Evolutionary conservation across 2,329 filamentous ascomycete species (phyloP).

Genomic region (Sphaerulina vaccinii): DNA sequence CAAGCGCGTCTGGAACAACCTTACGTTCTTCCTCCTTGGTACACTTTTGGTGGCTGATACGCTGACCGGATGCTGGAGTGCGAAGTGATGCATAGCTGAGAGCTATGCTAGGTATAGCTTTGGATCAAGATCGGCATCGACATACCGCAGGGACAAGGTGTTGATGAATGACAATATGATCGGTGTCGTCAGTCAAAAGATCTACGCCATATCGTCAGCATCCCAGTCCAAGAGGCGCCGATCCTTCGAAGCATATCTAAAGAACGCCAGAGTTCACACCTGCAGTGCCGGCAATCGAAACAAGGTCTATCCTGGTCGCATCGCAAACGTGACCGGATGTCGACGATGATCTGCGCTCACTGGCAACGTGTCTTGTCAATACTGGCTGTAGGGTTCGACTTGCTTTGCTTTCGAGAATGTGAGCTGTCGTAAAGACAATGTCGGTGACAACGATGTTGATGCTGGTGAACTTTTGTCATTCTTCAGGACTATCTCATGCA

Average conservation of each 20-base stretch:
- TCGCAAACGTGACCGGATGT: not conserved
- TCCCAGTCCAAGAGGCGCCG: not conserved
- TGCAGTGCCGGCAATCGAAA: slow-evolving; percentile 1
- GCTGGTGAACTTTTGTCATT: not conserved
- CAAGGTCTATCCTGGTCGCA: slow-evolving; percentile 2
- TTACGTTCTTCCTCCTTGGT: not conserved
- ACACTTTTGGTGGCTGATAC: not conserved
- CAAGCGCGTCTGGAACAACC: not conserved
- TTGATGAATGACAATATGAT: too few species aligned
- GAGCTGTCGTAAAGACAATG: too few species aligned
- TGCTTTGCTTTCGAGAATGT: not conserved
- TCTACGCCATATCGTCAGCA: not conserved
- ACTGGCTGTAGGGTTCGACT: not conserved
- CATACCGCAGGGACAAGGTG: too few species aligned
- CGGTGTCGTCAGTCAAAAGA: too few species aligned
- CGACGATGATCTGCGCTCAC: not conserved
- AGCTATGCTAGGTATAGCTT: too few species aligned
- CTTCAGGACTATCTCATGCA: not conserved
- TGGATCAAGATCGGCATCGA: too few species aligned
- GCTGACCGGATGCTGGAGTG: not conserved
- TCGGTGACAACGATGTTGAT: not conserved
- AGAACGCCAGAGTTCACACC: not conserved
- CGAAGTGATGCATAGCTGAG: not conserved
- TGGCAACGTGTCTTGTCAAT: not conserved
- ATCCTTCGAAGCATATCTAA: not conserved